A percentile compares a stretch with the other conserved stretches of the same genome.
Conservation (phyloP, 768 basidiomycete species). For the Leccinum rimulosum region DNA sequence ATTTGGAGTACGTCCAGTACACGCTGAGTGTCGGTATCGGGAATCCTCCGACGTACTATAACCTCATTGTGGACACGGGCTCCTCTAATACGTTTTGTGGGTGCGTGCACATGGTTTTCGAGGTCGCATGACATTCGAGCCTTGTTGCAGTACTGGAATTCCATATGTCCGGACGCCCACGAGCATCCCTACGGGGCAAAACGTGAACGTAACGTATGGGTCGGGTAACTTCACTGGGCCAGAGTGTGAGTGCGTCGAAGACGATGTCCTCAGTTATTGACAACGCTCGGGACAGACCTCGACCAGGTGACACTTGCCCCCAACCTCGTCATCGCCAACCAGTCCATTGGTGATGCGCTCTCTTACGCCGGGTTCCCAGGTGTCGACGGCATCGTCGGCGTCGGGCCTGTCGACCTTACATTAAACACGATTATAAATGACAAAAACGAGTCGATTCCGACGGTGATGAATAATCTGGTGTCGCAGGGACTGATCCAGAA, state of each 20-base stretch:
- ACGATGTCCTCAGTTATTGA: background rate
- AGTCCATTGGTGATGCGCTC: constrained; percentile 29
- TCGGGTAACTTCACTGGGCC: constrained; percentile 27
- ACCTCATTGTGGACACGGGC: constrained; percentile 33
- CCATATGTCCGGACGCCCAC: constrained; percentile 22
- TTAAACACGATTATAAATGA: background rate
- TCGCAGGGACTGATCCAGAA: constrained; percentile 14
- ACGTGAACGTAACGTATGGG: constrained; percentile 16
- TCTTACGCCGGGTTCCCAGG: constrained; percentile 12
- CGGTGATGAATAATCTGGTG: constrained; percentile 21
- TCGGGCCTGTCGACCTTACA: constrained; percentile 22
- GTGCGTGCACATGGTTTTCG: background rate
- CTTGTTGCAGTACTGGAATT: constrained; percentile 15
- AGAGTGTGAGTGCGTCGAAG: constrained; percentile 30
- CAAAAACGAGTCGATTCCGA: constrained; percentile 13
- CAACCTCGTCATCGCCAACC: constrained; percentile 24
- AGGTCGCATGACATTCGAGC: background rate
- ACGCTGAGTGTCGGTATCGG: constrained; percentile 26
- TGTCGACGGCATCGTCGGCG: constrained; percentile 26
- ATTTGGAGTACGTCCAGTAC: constrained; percentile 16
- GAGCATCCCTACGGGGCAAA: constrained; percentile 24
- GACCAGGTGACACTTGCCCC: constrained; percentile 29
- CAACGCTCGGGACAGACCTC: constrained; percentile 14
- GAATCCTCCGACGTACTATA: constrained; percentile 25
- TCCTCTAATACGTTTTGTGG: constrained; percentile 33